Evolutionary conservation across 208 protist species (phyloP).

Genomic region (Acanthamoeba healyi): DNA sequence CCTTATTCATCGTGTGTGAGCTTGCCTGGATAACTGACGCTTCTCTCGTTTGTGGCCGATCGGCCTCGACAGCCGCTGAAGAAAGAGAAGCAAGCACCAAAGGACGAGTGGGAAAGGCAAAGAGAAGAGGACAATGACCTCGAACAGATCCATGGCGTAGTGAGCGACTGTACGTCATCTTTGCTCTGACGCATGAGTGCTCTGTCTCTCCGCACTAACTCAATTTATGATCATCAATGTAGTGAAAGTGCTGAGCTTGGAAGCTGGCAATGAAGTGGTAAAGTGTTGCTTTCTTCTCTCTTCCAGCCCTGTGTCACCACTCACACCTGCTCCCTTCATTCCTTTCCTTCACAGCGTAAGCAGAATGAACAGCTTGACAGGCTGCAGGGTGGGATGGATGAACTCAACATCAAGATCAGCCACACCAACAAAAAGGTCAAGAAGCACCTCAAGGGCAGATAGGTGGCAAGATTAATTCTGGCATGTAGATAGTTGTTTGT

Average conservation of each 20-base stretch:
- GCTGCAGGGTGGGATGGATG: background rate
- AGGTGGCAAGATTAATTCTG: background rate
- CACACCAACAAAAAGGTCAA: conserved; percentile 23
- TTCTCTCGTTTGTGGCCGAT: too few species aligned
- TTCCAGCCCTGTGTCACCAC: background rate
- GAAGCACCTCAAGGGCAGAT: conserved; percentile 26
- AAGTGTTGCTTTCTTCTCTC: background rate
- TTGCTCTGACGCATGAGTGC: background rate
- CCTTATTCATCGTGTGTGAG: too few species aligned
- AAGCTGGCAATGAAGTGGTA: conserved; percentile 46
- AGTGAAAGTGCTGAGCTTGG: background rate
- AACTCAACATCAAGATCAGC: background rate
- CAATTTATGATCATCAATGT: too few species aligned
- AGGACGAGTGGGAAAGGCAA: conserved; percentile 42
- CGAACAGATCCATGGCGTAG: background rate
- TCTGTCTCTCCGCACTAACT: background rate
- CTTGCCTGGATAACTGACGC: background rate
- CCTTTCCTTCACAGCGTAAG: background rate
- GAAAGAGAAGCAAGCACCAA: background rate
- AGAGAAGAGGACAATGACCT: conserved; percentile 14
- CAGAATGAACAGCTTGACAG: conserved; percentile 14
- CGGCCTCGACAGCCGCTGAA: background rate
- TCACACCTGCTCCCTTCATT: background rate
- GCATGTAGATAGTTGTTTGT: too few species aligned
- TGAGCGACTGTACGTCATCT: background rate